phyloP scores from a whole-genome alignment of 2,329 filamentous ascomycete genomes.

The Cadophora sp. region DNA sequence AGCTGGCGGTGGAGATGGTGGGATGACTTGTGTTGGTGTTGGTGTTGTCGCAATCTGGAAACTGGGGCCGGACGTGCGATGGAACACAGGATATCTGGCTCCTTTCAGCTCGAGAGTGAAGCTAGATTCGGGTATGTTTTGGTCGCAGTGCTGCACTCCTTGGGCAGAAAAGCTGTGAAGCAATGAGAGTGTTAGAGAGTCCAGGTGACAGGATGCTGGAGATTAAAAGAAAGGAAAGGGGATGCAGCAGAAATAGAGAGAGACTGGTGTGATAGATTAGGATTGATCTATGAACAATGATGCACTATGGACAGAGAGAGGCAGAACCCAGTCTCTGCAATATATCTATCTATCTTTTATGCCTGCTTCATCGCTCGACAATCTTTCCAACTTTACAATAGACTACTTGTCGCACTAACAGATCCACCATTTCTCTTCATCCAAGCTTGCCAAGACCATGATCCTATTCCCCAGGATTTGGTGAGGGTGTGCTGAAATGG shows the following conservation, averaged over 20 bases:
- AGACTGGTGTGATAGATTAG: not conserved
- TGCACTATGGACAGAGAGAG: not conserved
- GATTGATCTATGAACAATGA: not conserved
- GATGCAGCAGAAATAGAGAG: not conserved
- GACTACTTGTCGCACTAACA: not conserved
- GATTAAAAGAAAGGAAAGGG: not conserved
- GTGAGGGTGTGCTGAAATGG: not conserved
- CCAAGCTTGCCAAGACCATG: not conserved
- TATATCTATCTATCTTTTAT: not conserved
- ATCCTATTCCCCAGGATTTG: conserved; percentile 1
- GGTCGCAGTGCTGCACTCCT: not conserved
- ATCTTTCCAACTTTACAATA: not conserved
- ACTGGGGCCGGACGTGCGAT: not conserved
- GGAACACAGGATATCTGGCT: not conserved
- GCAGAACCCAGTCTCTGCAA: not conserved
- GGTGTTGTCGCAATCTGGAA: not conserved
- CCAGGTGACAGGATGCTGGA: not conserved
- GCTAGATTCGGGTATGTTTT: too few relatives aligned
- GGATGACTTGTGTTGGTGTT: not conserved
- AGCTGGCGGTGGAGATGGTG: not conserved
- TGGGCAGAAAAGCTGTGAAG: not conserved
- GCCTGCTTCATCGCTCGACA: not conserved
- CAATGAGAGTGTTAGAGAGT: not conserved
- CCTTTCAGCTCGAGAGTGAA: not conserved
- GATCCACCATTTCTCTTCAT: conserved; percentile 6